Percentiles rank a stretch among this genome's conserved stretches.
Evolutionary conservation across 257 asterid genomes (phyloP).

Genomic region (Salvia rosmarinus): DNA sequence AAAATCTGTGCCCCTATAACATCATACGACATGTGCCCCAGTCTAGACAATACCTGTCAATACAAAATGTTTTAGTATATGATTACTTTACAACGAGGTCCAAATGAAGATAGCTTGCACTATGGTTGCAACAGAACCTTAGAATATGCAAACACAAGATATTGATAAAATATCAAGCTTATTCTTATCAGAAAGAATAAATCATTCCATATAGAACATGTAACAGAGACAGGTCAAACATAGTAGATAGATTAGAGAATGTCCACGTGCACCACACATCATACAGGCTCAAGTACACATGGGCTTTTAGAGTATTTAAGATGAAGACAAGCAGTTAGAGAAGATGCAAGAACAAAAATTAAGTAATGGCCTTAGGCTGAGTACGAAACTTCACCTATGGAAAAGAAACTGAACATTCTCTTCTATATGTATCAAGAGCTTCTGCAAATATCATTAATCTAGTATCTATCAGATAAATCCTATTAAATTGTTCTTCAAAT

Average conservation of each 20-base stretch:
- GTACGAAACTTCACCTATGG: no score
- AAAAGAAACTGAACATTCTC: no score
- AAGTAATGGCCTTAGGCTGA: background rate
- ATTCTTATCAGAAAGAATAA: background rate
- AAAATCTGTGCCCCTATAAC: slow-evolving; percentile 85
- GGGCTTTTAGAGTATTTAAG: background rate
- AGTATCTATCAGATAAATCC: no score
- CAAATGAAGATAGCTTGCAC: background rate
- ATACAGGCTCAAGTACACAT: background rate
- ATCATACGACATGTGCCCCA: slow-evolving; percentile 96
- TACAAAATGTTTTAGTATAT: slow-evolving; percentile 25
- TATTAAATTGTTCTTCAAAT: no score
- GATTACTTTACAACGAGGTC: slow-evolving; percentile 23
- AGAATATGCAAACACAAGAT: background rate
- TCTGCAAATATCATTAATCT: no score
- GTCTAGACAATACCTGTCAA: slow-evolving; percentile 80
- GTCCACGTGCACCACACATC: background rate
- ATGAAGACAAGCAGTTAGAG: background rate
- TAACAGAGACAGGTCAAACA: background rate
- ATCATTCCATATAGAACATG: background rate
- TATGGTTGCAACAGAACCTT: background rate
- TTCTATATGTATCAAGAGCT: no score
- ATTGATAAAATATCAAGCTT: slow-evolving; percentile 11
- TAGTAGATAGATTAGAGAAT: background rate
- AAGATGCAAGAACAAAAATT: background rate